Evolutionary conservation across 2,329 filamentous ascomycete genomes (phyloP).

Genomic region (Bipolaris victoriae): DNA sequence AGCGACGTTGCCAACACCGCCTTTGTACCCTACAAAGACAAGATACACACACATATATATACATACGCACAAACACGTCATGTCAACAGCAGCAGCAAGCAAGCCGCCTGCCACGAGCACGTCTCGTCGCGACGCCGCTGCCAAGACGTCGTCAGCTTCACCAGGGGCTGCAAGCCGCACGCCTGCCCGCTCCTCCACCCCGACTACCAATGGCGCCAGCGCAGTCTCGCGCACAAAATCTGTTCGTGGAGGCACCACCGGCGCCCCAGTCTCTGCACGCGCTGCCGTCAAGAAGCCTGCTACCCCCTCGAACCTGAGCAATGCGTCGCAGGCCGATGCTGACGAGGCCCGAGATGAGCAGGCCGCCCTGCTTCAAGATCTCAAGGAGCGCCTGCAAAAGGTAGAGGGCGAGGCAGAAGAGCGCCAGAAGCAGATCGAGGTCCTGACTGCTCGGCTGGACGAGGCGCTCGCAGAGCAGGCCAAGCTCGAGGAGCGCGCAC

Average conservation of each 20-base stretch:
- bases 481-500: slow-evolving; percentile 83
- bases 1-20: slow-evolving; percentile 22
- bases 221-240: slow-evolving; percentile 42
- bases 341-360: slow-evolving; percentile 80
- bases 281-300: slow-evolving; percentile 48
- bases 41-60: neutral
- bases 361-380: slow-evolving; percentile 78
- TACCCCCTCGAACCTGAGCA: slow-evolving; percentile 42
- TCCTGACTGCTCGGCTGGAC: slow-evolving; percentile 84
- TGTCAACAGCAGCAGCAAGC: slow-evolving; percentile 46
- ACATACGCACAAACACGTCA: slow-evolving; percentile 17
- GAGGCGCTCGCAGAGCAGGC: slow-evolving; percentile 83
- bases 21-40: slow-evolving; percentile 14
- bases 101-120: slow-evolving; percentile 46
- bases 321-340: slow-evolving; percentile 45
- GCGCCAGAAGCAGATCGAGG: slow-evolving; percentile 81
- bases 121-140: slow-evolving; percentile 31
- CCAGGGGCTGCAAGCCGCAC: slow-evolving; percentile 43
- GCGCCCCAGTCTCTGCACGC: slow-evolving; percentile 49
- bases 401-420: slow-evolving; percentile 80
- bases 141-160: slow-evolving; percentile 34
- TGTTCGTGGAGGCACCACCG: slow-evolving; percentile 38
- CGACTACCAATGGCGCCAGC: slow-evolving; percentile 38
- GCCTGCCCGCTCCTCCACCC: slow-evolving; percentile 37
- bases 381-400: slow-evolving; percentile 81